Evolutionary conservation across 139 green algal species (phyloP), one percentile per base, ranked within the genome.

Genomic region (Volvox reticuliferus): DNA sequence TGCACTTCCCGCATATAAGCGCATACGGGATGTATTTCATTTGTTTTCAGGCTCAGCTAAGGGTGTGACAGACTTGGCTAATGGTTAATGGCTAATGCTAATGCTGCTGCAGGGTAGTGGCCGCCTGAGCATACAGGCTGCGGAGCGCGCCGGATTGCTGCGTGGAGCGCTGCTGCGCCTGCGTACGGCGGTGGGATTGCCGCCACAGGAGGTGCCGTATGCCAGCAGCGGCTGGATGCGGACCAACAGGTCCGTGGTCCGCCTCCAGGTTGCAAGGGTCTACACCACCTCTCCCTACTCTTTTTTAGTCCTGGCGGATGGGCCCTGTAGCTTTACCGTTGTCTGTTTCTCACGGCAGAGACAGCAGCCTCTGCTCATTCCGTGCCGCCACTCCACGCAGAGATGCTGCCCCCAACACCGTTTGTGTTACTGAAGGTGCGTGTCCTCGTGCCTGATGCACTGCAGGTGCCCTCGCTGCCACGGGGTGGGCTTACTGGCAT

Each of bases 381-480:
- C 13, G 26, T 20, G 26, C 71, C 21, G 35, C 71, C 28, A 30
- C 2, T 30, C 26, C 26, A 2, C 21, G 26, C 21, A 21, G 21
- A 1, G 6, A 36, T 32, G 28, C 32, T 79, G 71, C 16, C 32
- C 71, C 71, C 28, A 18, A 32, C 32, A 2, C 71, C 2, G 6
- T 75, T 75, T 75, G 12, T 75, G 6, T 28, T 12, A 26, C 22
- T 28, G 67, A 26, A 28, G 22, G 22, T 28, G 21, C 2, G 2
- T 30, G 26, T 30, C 71, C 71, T 32, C 26, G 2, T 32, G 32
- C 28, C 28, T 32, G 79, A 35, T n/a, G 33, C 37, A 1, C 50
- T 28, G 3, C 82, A 88, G 83, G 69, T 89, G 85, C 85, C 69
- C 37, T 13, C 85, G 85, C 69, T 89, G 85, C 69, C 85, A 82